Conservation (phyloP, 1,139 yeast genomes). For the Magnusiomyces paraingens region DNA sequence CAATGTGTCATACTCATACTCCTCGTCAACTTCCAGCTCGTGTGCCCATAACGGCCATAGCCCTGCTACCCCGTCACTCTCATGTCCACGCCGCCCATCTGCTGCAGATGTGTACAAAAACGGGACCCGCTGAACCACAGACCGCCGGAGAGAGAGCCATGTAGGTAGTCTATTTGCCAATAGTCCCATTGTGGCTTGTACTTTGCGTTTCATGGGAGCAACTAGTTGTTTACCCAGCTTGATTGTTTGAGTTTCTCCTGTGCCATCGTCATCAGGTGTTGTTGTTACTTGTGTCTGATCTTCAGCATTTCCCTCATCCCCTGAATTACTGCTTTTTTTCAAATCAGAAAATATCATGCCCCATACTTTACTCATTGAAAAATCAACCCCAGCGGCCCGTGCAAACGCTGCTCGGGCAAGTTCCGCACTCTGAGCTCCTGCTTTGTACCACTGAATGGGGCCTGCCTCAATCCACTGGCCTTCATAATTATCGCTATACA, state of each 20-base stretch:
- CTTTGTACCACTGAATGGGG: not conserved
- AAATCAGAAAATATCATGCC: no score
- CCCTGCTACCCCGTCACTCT: conserved; percentile 40
- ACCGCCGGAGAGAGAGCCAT: conserved; percentile 13
- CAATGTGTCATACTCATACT: conserved; percentile 37
- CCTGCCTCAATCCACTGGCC: conserved; percentile 39
- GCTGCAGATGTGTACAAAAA: conserved; percentile 48
- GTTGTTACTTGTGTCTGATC: no score
- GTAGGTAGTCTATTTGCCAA: conserved; percentile 17
- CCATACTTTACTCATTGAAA: no score
- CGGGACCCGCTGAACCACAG: conserved; percentile 48
- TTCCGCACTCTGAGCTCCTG: conserved; percentile 3
- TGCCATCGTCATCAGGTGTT: no score
- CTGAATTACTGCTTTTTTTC: no score
- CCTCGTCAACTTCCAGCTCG: conserved; percentile 46
- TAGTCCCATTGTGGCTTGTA: not conserved
- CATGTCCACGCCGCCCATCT: conserved; percentile 22
- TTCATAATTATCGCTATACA: conserved; percentile 52
- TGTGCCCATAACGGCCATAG: conserved; percentile 42
- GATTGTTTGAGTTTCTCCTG: no score
- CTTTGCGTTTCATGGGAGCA: no score
- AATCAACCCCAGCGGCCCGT: not conserved
- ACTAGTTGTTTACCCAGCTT: no score
- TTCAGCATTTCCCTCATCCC: no score
- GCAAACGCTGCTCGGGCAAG: not conserved